Base-by-base conservation (phyloP, 176 grass and related monocot species). In the Oryza nivara region DNA sequence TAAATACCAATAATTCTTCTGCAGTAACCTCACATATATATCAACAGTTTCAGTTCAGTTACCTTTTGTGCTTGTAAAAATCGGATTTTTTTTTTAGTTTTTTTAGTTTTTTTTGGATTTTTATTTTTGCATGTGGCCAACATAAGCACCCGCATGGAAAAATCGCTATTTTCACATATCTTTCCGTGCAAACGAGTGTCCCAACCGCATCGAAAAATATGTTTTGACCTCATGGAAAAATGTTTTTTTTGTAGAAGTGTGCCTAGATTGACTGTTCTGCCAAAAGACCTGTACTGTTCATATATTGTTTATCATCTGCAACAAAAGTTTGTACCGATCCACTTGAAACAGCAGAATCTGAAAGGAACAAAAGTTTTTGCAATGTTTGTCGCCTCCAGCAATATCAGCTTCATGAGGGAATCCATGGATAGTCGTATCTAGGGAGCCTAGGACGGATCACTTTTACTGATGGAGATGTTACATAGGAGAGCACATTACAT, bases 391-490 rank as follows among this genome's bases (percentile, higher is more conserved):
- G 7, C 5, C 23, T 51, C 67, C n/a, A 74, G 20, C 72, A 11
- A 77, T 77, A 77, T 78, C 65, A 9, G 16, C 58, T 46, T 70
- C 47, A 23, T 15, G 25, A 52, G 7, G 51, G 72, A 82, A 38
- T 48, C 78, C 36, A 68, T 34, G 0, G 23, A 56, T 86, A 15
- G 52, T 13, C 81, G 5, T 9, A 22, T 10, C 49, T 52, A 14
- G 1, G 47, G 3, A 49, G 69, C 9, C 20, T 65, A 30, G 41
- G 44, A 5, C 3, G 20, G 65, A 52, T 79, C 19, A 80, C 56
- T 72, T 67, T 77, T 49, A 23, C 56, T 82, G 88, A 77, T 47
- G 36, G 83, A 78, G 74, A 90, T 63, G 74, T 47, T 20, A 77
- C 56, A 25, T 26, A 20, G 25, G 65, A 16, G 78, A 76, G 64